phyloP scores from a whole-genome alignment of 2,329 filamentous ascomycete genomes.

The Aspergillus fijiensis region DNA sequence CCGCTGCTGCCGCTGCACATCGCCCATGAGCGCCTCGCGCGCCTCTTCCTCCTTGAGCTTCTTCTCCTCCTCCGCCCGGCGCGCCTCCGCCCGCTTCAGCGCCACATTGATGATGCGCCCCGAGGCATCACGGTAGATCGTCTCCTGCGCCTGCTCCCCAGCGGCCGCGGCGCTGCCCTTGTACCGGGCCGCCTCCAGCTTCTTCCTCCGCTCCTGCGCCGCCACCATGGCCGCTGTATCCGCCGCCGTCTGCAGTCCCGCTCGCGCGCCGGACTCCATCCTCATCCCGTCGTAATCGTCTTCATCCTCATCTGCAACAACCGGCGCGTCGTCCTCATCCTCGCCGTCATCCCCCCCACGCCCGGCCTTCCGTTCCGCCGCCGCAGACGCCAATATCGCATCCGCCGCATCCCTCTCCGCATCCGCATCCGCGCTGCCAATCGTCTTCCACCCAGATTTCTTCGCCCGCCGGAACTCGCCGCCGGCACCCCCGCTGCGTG shows the following conservation, averaged over 20 bases:
- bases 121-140: constrained; percentile 92
- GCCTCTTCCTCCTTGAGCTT: constrained; percentile 64
- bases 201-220: constrained; percentile 58
- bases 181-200: constrained; percentile 44
- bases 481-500: neutral
- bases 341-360: constrained; percentile 46
- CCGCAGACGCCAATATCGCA: constrained; percentile 65
- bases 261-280: constrained; percentile 86
- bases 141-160: constrained; percentile 63
- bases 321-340: constrained; percentile 48
- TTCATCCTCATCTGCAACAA: constrained; percentile 42
- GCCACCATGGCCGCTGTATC: constrained; percentile 72
- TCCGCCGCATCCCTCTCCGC: constrained; percentile 10
- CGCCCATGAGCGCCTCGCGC: constrained; percentile 72
- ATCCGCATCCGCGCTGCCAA: constrained; percentile 50
- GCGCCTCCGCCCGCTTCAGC: constrained; percentile 83
- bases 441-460: constrained; percentile 75
- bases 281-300: constrained; percentile 46
- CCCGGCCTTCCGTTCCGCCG: constrained; percentile 68
- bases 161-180: constrained; percentile 41
- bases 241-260: constrained; percentile 80
- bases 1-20: constrained; percentile 74
- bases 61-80: constrained; percentile 73
- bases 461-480: constrained; percentile 67
- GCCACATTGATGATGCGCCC: constrained; percentile 91